phyloP scores from a whole-genome alignment of 2,329 filamentous ascomycete species.

The Cordyceps cateniannulata region DNA sequence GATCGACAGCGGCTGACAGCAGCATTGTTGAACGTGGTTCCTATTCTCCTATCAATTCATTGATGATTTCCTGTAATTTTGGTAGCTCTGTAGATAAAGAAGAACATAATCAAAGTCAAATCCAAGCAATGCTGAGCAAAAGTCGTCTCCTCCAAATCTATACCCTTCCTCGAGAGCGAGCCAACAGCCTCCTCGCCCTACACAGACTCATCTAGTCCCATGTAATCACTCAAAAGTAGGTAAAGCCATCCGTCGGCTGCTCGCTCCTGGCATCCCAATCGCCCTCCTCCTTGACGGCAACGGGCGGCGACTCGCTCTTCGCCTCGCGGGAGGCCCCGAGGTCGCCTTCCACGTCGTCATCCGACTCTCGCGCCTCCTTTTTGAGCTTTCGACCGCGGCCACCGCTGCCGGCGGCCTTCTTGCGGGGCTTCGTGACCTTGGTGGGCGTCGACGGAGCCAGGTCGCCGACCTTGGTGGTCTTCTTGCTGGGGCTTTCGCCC shows the following conservation, averaged over 20 bases:
- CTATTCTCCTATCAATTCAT: background rate
- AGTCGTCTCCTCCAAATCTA: background rate
- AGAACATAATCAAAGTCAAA: background rate
- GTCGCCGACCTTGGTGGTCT: conserved; percentile 6
- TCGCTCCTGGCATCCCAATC: background rate
- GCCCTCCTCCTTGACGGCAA: conserved; percentile 14
- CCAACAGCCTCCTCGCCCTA: background rate
- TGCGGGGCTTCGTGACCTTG: conserved; percentile 15
- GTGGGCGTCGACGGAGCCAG: background rate
- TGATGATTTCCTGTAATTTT: background rate
- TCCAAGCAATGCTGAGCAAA: background rate
- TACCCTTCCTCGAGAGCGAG: background rate
- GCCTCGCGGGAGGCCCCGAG: background rate
- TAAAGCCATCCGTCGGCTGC: background rate
- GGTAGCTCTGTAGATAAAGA: background rate
- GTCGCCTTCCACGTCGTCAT: background rate
- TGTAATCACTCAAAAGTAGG: background rate
- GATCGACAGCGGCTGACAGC: background rate
- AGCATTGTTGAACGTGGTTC: background rate
- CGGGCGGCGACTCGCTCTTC: conserved; percentile 1
- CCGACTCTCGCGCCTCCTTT: conserved; percentile 18
- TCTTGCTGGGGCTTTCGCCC: conserved; percentile 17
- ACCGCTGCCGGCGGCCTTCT: conserved; percentile 16
- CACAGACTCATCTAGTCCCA: background rate
- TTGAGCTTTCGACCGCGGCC: conserved; percentile 14